Evolutionary conservation across 345 rosid genomes (phyloP).

Genomic region (Citrus mangshanensis): DNA sequence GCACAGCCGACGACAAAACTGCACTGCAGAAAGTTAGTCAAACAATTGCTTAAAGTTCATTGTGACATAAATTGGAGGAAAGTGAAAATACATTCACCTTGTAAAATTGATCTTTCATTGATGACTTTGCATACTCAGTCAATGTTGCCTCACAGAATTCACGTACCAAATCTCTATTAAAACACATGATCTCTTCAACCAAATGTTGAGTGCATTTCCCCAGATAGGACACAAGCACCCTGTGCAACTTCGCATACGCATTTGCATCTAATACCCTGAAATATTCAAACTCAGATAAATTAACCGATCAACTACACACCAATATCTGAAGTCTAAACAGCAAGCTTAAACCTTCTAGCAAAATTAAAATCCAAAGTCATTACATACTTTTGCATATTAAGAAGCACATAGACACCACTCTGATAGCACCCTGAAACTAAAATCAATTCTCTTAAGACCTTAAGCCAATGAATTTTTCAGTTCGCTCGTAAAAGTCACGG

Average conservation of each 20-base stretch:
- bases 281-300: constrained; percentile 5
- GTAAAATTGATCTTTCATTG: constrained; percentile 56
- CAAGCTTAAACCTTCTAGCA: neutral
- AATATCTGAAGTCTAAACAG: neutral
- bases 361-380: neutral
- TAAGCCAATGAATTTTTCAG: neutral
- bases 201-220: constrained; percentile 51
- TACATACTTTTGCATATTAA: neutral
- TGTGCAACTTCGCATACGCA: constrained; percentile 55
- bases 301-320: neutral
- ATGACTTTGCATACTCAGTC: constrained; percentile 46
- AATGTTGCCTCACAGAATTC: constrained; percentile 44
- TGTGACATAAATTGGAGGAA: neutral
- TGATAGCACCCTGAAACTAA: neutral
- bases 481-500: neutral
- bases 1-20: constrained; percentile 70
- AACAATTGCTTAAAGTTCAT: neutral
- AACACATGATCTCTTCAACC: constrained; percentile 44
- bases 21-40: constrained; percentile 23
- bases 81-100: constrained; percentile 42
- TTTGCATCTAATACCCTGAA: constrained; percentile 61
- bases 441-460: neutral
- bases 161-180: constrained; percentile 38
- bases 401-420: neutral
- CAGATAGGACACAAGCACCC: constrained; percentile 44